Conservation (phyloP, 2,329 filamentous ascomycete species). For the Ilyonectria robusta region DNA sequence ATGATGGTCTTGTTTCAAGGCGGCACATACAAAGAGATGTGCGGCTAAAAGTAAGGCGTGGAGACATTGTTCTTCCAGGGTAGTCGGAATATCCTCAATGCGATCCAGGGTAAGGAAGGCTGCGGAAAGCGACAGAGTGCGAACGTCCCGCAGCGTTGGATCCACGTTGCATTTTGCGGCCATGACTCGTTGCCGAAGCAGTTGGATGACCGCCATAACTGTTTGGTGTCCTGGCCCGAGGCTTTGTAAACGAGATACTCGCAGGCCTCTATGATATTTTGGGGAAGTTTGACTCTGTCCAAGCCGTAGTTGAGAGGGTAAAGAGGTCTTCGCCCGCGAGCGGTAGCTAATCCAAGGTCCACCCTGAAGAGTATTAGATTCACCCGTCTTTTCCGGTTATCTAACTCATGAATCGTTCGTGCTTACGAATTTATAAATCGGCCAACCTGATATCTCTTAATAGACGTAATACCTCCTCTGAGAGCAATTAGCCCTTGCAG, state of each 20-base stretch:
- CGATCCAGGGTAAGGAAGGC: conserved; percentile 4
- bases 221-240: conserved; percentile 8
- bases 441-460: conserved; percentile 14
- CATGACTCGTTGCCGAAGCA: conserved; percentile 12
- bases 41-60: conserved; percentile 5
- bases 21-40: conserved; percentile 4
- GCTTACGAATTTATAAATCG: conserved; percentile 22
- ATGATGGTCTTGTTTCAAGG: conserved; percentile 8
- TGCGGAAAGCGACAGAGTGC: conserved; percentile 3
- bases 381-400: neutral
- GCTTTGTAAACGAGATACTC: neutral
- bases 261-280: neutral
- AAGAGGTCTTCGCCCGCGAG: neutral
- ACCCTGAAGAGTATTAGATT: neutral
- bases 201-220: neutral
- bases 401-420: neutral
- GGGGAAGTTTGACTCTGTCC: neutral
- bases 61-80: conserved; percentile 3
- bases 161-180: conserved; percentile 12
- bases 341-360: conserved; percentile 15
- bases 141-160: conserved; percentile 17
- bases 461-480: conserved; percentile 8
- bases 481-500: conserved; percentile 4
- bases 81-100: conserved; percentile 1
- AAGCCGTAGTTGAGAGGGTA: conserved; percentile 14